These are phyloP conservation scores for Phytophthora ramorum DNA, from an alignment of 352 stramenopile species.

Conservation along the genomic window DNA sequence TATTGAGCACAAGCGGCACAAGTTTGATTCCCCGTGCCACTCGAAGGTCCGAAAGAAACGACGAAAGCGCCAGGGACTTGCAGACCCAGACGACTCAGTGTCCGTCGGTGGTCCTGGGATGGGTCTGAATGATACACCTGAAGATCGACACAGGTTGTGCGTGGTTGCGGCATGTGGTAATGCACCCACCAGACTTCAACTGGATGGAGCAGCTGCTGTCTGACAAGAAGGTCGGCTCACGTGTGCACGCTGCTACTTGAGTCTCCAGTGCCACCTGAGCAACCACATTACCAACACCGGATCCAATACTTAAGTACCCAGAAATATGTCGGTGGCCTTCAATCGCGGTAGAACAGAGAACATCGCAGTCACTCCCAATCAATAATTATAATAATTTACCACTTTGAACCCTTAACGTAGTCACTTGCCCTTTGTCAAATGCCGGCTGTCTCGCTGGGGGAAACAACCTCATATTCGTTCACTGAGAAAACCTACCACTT, in stretches of 20 bases:
- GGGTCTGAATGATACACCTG: constrained; percentile 84
- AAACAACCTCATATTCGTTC: too few species aligned
- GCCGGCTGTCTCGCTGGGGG: too few species aligned
- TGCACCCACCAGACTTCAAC: constrained; percentile 90
- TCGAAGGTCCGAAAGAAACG: constrained; percentile 90
- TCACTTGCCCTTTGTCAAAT: too few species aligned
- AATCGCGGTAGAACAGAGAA: too few species aligned
- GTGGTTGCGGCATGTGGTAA: constrained; percentile 84
- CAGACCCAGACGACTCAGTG: constrained; percentile 81
- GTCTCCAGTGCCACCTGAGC: too few species aligned
- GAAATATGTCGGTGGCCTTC: too few species aligned
- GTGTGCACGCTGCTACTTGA: constrained; percentile 83
- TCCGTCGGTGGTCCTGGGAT: constrained; percentile 80
- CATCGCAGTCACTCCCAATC: too few species aligned
- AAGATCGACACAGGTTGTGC: constrained; percentile 84
- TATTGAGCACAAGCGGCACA: constrained; percentile 86
- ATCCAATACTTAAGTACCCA: too few species aligned
- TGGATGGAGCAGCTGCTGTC: constrained; percentile 90
- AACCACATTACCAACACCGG: too few species aligned
- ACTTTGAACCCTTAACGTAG: too few species aligned
- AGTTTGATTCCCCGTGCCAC: constrained; percentile 88
- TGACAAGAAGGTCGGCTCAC: constrained; percentile 84
- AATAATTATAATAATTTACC: too few species aligned
- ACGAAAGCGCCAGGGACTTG: constrained; percentile 80
- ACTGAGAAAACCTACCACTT: too few species aligned